phyloP scores from a whole-genome alignment of 805 yeast species.

The Zygosaccharomyces pseudorouxii region DNA sequence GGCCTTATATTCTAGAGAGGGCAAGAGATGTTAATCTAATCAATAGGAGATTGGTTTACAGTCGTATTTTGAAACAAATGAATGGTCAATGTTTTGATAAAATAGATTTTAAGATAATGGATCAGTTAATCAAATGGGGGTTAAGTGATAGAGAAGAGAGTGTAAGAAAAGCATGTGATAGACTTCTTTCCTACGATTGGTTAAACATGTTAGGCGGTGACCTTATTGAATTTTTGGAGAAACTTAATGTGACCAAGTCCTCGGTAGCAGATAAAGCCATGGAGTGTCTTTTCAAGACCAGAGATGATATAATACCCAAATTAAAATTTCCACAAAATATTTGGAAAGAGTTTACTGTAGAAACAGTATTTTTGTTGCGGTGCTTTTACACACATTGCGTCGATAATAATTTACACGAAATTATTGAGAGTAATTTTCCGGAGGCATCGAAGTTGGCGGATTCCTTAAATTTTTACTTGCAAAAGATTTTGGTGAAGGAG shows the following conservation, averaged over 20 bases:
- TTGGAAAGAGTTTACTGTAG: conserved; percentile 70
- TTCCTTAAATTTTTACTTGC: conserved; percentile 52
- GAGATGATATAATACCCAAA: conserved; percentile 58
- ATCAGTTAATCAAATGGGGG: conserved; percentile 75
- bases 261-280: conserved; percentile 65
- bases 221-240: conserved; percentile 63
- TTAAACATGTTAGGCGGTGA: conserved; percentile 62
- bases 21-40: conserved; percentile 74
- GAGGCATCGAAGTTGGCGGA: conserved; percentile 71
- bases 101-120: conserved; percentile 45
- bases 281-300: conserved; percentile 52
- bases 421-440: conserved; percentile 67
- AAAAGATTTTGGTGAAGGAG: conserved; percentile 36
- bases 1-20: conserved; percentile 63
- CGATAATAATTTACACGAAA: conserved; percentile 46
- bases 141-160: conserved; percentile 75
- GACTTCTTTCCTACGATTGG: conserved; percentile 72
- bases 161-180: conserved; percentile 67
- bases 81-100: conserved; percentile 50
- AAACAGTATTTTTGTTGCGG: conserved; percentile 67
- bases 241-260: conserved; percentile 65
- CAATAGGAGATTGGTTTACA: conserved; percentile 68
- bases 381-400: conserved; percentile 62
- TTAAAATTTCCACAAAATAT: conserved; percentile 58
- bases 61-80: conserved; percentile 61